Percentiles rank a stretch among this genome's conserved stretches.
These are phyloP conservation scores for Lipomyces kockii DNA, from an alignment of 805 yeast species.

Conservation along the genomic window DNA sequence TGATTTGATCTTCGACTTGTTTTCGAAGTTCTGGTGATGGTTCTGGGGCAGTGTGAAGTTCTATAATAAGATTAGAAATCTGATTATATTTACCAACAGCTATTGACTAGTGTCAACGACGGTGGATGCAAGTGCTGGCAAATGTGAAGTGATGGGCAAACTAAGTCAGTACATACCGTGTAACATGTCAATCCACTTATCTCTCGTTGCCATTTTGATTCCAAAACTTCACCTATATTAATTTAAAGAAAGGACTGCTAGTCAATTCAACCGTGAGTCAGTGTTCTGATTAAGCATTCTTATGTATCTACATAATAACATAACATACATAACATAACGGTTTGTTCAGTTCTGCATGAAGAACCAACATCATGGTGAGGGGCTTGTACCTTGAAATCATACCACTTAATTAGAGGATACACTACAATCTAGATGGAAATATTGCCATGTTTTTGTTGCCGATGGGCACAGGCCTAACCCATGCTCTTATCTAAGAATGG, in stretches of 20 bases:
- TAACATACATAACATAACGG: no score
- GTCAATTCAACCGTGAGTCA: background rate
- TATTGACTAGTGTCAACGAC: background rate
- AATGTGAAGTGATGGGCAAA: background rate
- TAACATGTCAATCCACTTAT: constrained; percentile 24
- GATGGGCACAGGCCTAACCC: no score
- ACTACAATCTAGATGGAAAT: no score
- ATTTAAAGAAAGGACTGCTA: background rate
- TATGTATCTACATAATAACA: no score
- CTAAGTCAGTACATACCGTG: constrained; percentile 33
- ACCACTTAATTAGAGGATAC: no score
- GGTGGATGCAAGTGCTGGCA: background rate
- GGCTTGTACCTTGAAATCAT: no score
- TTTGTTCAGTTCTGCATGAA: no score
- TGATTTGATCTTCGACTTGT: constrained; percentile 19
- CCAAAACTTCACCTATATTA: background rate
- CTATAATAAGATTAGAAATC: constrained; percentile 9
- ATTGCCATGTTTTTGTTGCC: no score
- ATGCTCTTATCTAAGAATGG: no score
- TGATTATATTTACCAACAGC: background rate
- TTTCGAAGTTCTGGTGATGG: constrained; percentile 30
- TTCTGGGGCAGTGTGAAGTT: constrained; percentile 30
- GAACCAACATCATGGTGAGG: no score
- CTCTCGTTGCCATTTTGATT: constrained; percentile 17
- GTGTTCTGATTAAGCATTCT: background rate